phyloP scores from a whole-genome alignment of 176 grass and related monocot genomes.

The Carex pumila region DNA sequence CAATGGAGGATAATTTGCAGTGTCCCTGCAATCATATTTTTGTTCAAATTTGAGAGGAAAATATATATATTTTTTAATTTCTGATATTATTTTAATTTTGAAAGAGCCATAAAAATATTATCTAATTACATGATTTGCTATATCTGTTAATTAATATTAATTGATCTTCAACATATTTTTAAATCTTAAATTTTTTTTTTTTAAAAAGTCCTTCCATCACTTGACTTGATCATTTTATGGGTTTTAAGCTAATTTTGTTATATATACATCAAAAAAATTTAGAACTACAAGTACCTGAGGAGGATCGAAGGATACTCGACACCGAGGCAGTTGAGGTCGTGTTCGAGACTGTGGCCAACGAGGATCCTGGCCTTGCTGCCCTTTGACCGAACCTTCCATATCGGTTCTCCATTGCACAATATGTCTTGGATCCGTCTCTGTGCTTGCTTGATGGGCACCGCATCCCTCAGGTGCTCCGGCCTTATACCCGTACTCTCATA shows the following conservation, averaged over 20 bases:
- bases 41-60: no score
- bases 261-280: neutral
- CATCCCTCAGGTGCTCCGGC: slow-evolving; percentile 50
- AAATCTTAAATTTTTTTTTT: neutral
- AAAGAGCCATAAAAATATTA: no score
- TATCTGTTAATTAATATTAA: no score
- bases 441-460: slow-evolving; percentile 38
- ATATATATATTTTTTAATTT: no score
- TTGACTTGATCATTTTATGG: neutral
- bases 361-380: slow-evolving; percentile 32
- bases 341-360: slow-evolving; percentile 63
- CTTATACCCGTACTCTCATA: slow-evolving; percentile 66
- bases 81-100: no score
- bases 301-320: slow-evolving; percentile 52
- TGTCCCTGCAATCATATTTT: slow-evolving; percentile 39
- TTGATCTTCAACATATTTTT: neutral
- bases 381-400: slow-evolving; percentile 41
- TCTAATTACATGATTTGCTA: no score
- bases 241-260: neutral
- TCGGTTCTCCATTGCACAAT: slow-evolving; percentile 47
- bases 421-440: slow-evolving; percentile 35
- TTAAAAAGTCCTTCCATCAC: neutral
- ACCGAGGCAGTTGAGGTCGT: slow-evolving; percentile 55
- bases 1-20: slow-evolving; percentile 67
- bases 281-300: slow-evolving; percentile 29